Conservation (phyloP, 192 early-diverging fungal genomes). For the Linnemannia exigua region DNA sequence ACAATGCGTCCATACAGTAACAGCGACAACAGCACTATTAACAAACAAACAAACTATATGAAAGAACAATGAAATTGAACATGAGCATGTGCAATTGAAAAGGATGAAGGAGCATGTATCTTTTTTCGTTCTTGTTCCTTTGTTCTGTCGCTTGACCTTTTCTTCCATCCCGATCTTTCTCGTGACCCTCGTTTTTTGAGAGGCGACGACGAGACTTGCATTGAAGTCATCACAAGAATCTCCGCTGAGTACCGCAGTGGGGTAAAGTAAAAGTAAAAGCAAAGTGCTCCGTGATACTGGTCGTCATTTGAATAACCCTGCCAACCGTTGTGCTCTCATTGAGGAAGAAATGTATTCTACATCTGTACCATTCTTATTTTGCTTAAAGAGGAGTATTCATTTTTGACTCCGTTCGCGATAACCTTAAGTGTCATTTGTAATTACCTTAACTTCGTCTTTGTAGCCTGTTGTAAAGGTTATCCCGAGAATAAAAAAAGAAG, state of each 20-base stretch:
- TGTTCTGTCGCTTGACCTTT: background rate
- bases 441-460: too few relatives aligned
- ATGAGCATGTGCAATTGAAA: background rate
- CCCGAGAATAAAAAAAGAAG: too few relatives aligned
- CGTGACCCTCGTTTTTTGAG: background rate
- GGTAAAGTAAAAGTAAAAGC: background rate
- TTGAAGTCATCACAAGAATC: background rate
- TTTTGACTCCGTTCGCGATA: too few relatives aligned
- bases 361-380: too few relatives aligned
- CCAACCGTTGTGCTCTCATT: too few relatives aligned
- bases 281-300: too few relatives aligned
- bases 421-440: too few relatives aligned
- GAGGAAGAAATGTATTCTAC: too few relatives aligned
- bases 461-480: too few relatives aligned
- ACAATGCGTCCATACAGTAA: background rate
- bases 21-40: background rate
- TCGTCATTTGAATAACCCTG: too few relatives aligned
- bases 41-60: background rate
- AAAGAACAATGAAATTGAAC: background rate
- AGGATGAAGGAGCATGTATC: background rate
- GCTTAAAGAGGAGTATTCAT: too few relatives aligned
- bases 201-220: background rate
- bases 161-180: conserved; percentile 5
- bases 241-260: background rate
- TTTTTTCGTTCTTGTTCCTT: background rate